Conservation (phyloP, 441 rosid genomes). For the Corymbia citriodora region DNA sequence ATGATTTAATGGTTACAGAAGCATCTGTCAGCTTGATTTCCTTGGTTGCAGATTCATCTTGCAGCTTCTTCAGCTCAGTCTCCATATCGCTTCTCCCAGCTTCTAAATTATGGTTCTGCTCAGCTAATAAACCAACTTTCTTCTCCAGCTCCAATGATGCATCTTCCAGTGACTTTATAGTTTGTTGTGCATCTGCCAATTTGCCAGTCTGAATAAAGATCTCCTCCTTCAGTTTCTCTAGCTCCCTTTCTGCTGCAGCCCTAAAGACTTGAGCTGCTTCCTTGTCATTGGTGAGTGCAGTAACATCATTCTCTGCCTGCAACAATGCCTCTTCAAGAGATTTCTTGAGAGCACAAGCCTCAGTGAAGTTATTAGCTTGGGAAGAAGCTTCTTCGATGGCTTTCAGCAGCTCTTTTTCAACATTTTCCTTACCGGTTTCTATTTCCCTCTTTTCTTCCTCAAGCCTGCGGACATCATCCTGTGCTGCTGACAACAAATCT, state of each 20-base stretch:
- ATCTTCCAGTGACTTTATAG: conserved; percentile 62
- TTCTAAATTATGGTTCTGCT: conserved; percentile 32
- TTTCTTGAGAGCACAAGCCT: conserved; percentile 40
- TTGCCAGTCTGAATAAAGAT: conserved; percentile 37
- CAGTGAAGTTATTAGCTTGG: conserved; percentile 45
- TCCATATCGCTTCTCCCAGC: conserved; percentile 40
- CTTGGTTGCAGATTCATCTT: conserved; percentile 48
- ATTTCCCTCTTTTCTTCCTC: conserved; percentile 11
- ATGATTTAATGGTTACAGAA: conserved; percentile 41
- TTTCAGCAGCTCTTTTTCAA: conserved; percentile 58
- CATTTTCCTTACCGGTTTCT: conserved; percentile 13
- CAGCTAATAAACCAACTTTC: conserved; percentile 39
- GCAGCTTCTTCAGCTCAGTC: conserved; percentile 48
- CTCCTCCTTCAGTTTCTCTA: conserved; percentile 50
- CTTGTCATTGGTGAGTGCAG: conserved; percentile 48
- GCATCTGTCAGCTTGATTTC: conserved; percentile 48
- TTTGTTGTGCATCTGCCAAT: conserved; percentile 49
- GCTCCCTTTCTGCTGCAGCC: conserved; percentile 43
- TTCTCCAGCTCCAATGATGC: conserved; percentile 50
- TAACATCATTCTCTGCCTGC: conserved; percentile 49
- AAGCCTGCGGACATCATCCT: neutral
- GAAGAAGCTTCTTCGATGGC: conserved; percentile 45
- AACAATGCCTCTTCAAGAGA: conserved; percentile 68
- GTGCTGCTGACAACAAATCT: neutral
- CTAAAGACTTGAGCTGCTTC: conserved; percentile 57